A percentile compares a stretch with the other conserved stretches of the same genome.
Conservation (phyloP, 2,329 filamentous ascomycete species). For the Xylariaceae sp. region DNA sequence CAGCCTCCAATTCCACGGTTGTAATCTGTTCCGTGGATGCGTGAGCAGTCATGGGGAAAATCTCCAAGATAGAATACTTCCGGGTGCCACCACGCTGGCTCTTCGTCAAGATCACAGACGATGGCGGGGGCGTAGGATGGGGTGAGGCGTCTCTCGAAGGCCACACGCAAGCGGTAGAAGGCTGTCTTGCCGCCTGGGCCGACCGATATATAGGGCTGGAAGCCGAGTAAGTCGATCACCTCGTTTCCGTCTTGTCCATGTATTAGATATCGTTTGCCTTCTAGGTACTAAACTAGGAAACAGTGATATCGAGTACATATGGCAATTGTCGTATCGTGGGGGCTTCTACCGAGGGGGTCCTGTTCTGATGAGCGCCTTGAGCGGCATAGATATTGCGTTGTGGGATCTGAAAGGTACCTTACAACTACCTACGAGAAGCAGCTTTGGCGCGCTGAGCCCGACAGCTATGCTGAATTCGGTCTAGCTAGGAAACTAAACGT, state of each 20-base stretch:
- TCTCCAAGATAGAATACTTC: conserved; percentile 71
- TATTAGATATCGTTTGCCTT: not conserved
- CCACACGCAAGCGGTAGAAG: conserved; percentile 74
- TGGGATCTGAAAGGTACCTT: conserved; percentile 70
- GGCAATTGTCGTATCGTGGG: conserved; percentile 72
- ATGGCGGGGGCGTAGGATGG: conserved; percentile 67
- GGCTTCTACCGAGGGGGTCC: conserved; percentile 79
- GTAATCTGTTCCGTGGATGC: not conserved
- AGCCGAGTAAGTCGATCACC: conserved; percentile 59
- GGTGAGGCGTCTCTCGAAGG: conserved; percentile 76
- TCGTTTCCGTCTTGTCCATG: not conserved
- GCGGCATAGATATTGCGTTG: conserved; percentile 77
- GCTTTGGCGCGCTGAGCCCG: not conserved
- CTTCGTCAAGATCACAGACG: conserved; percentile 76
- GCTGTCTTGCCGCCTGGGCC: conserved; percentile 68
- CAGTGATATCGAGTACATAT: conserved; percentile 79
- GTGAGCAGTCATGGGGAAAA: conserved; percentile 57
- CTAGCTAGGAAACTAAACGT: conserved; percentile 55
- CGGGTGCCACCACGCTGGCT: conserved; percentile 75
- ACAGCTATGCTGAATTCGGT: not conserved
- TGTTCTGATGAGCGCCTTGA: conserved; percentile 78
- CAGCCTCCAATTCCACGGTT: not conserved
- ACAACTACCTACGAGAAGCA: not conserved
- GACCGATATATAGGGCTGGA: conserved; percentile 66
- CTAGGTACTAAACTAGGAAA: not conserved